Conservation (phyloP, 2,329 filamentous ascomycete species). For the Tolypocladium cylindrosporum region DNA sequence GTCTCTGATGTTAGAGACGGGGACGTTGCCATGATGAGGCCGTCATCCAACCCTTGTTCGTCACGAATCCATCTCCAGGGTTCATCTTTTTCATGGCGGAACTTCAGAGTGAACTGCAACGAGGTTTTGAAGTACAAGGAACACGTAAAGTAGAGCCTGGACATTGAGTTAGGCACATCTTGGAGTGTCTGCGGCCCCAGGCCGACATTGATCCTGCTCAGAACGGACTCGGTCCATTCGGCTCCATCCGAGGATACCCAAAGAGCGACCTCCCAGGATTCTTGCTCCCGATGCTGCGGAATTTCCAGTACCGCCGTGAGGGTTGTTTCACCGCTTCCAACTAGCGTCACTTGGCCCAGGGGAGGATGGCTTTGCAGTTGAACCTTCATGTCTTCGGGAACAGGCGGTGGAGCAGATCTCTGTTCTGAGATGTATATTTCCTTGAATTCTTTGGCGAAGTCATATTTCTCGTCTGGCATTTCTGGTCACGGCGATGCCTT, state of each 20-base stretch:
- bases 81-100: conserved; percentile 39
- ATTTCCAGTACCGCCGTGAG: conserved; percentile 66
- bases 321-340: conserved; percentile 35
- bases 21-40: conserved; percentile 41
- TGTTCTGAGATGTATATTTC: conserved; percentile 27
- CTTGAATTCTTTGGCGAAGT: conserved; percentile 26
- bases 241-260: conserved; percentile 57
- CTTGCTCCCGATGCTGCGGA: conserved; percentile 38
- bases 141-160: conserved; percentile 43
- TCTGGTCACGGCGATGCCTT: not conserved
- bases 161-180: conserved; percentile 10
- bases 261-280: conserved; percentile 61
- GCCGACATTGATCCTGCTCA: conserved; percentile 17
- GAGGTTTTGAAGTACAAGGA: conserved; percentile 36
- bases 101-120: conserved; percentile 62
- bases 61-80: conserved; percentile 65
- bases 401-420: conserved; percentile 17
- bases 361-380: conserved; percentile 52
- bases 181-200: conserved; percentile 42
- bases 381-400: conserved; percentile 23
- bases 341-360: conserved; percentile 61
- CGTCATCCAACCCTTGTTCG: conserved; percentile 52
- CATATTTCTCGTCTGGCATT: conserved; percentile 18
- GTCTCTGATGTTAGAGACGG: conserved; percentile 22
- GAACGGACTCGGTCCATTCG: conserved; percentile 42